Evolutionary conservation across 164 flowering plant species (phyloP).

Genomic region (Magnolia kwangsiensis): DNA sequence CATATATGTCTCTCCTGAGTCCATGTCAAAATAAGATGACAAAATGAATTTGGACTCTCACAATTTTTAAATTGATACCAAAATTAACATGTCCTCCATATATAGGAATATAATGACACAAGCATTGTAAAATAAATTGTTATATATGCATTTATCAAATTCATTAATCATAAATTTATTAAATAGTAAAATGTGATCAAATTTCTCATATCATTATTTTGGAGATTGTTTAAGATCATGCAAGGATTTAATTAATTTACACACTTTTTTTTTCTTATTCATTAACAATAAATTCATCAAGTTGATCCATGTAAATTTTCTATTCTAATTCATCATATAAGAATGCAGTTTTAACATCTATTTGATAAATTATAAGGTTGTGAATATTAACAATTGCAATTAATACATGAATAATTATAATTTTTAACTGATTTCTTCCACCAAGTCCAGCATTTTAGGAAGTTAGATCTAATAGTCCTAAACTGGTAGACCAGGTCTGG

Average conservation of each 20-base stretch:
- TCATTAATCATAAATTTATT: background rate
- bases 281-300: background rate
- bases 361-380: background rate
- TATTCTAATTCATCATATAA: background rate
- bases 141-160: background rate
- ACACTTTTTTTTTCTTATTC: background rate
- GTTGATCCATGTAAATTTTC: background rate
- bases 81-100: background rate
- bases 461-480: too few species aligned
- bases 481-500: too few species aligned
- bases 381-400: background rate
- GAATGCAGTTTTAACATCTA: background rate
- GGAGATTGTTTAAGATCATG: background rate
- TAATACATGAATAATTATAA: background rate
- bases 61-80: background rate
- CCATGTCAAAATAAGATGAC: background rate
- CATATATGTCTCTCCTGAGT: background rate
- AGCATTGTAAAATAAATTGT: background rate
- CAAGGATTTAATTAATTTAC: background rate
- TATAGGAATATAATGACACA: background rate
- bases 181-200: background rate
- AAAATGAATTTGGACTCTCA: background rate
- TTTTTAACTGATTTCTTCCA: background rate
- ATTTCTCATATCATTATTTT: background rate
- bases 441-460: too few species aligned